Conservation (phyloP, 164 flowering plant genomes). For the Cinnamomum chago region DNA sequence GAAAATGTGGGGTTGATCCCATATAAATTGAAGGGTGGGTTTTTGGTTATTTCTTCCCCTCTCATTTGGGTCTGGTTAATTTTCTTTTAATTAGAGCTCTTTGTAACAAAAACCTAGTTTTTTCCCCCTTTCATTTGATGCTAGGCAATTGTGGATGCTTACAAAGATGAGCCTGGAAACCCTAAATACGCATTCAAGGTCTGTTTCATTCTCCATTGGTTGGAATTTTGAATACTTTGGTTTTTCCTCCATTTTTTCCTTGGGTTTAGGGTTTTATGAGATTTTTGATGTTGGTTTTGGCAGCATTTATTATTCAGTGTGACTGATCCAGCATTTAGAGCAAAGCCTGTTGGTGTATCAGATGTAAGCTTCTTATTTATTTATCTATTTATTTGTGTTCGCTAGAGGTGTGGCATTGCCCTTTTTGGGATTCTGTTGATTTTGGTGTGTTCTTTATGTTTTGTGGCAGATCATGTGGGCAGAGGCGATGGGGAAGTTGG, state of each 20-base stretch:
- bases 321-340: slow-evolving; percentile 69
- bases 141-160: slow-evolving; percentile 90
- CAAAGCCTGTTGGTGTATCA: slow-evolving; percentile 88
- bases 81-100: background rate
- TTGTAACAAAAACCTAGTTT: background rate
- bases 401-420: background rate
- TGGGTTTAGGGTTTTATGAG: slow-evolving; percentile 9
- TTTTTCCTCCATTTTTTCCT: background rate
- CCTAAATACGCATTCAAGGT: slow-evolving; percentile 93
- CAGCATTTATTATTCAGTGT: slow-evolving; percentile 96
- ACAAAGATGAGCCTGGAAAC: slow-evolving; percentile 84
- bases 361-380: slow-evolving; percentile 62
- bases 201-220: slow-evolving; percentile 12
- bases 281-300: slow-evolving; percentile 19
- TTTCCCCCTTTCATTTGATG: background rate
- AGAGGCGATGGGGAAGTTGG: slow-evolving; percentile 93
- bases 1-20: background rate
- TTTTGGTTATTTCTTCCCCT: background rate
- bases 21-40: background rate
- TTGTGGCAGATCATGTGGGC: slow-evolving; percentile 94
- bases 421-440: background rate
- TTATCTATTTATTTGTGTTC: background rate
- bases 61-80: background rate
- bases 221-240: background rate
- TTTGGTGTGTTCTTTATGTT: slow-evolving; percentile 23